Evolutionary conservation across 495 filamentous ascomycete genomes (phyloP).

Genomic region (Durotheca rogersii): DNA sequence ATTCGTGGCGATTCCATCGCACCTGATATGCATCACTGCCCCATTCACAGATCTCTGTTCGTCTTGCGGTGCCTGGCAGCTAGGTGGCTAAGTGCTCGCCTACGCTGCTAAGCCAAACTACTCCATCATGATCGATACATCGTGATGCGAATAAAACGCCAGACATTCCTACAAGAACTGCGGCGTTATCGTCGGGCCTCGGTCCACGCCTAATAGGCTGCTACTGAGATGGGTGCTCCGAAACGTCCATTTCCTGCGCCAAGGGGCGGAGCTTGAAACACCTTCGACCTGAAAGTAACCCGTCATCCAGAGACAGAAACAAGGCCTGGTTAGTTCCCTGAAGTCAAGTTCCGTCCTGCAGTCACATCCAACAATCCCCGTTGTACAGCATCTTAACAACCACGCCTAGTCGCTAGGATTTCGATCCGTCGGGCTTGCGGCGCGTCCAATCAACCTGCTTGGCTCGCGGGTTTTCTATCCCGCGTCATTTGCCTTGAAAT

Average conservation of each 20-base stretch:
- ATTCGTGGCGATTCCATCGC: conserved; percentile 10
- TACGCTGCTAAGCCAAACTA: too few species aligned
- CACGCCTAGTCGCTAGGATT: not conserved
- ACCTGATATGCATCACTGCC: conserved; percentile 1
- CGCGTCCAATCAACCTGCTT: conserved; percentile 8
- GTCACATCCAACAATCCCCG: conserved; percentile 11
- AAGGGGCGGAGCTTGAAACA: conserved; percentile 9
- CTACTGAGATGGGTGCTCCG: not conserved
- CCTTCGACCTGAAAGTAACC: not conserved
- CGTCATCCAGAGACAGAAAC: not conserved
- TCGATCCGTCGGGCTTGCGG: not conserved
- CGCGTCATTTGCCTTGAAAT: conserved; percentile 6
- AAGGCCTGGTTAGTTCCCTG: conserved; percentile 11
- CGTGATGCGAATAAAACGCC: too few species aligned
- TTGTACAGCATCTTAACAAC: not conserved
- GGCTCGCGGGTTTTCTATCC: not conserved
- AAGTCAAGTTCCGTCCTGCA: conserved; percentile 3
- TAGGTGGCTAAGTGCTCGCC: not conserved
- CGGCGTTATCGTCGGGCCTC: too few species aligned
- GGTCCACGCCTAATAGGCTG: too few species aligned
- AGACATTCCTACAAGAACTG: too few species aligned
- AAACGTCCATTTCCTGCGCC: not conserved
- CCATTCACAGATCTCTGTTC: not conserved
- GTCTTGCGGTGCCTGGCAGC: not conserved
- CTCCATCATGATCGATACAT: too few species aligned